Percentiles rank a stretch among this genome's conserved stretches.
Conservation (phyloP, 495 filamentous ascomycete species). For the Neurospora africana region DNA sequence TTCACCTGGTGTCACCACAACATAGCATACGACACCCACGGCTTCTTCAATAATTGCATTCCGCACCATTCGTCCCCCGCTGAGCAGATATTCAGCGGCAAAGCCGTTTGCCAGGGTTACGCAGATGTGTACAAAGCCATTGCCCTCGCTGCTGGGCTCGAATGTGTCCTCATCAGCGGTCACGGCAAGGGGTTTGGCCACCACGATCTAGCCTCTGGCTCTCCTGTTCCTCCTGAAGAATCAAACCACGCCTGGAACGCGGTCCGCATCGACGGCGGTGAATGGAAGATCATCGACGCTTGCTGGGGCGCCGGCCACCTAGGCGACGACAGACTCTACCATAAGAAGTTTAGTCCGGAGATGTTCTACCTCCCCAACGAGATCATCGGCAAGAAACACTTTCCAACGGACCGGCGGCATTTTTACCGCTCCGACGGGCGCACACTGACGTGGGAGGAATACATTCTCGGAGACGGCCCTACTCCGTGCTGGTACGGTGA, state of each 20-base stretch:
- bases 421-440: constrained; percentile 53
- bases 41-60: constrained; percentile 63
- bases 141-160: constrained; percentile 62
- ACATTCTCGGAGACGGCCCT: constrained; percentile 48
- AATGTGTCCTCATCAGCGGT: constrained; percentile 58
- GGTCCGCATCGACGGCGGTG: constrained; percentile 69
- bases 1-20: constrained; percentile 97
- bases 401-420: constrained; percentile 52
- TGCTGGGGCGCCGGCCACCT: constrained; percentile 86
- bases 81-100: constrained; percentile 56
- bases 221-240: constrained; percentile 45
- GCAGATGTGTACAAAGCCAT: constrained; percentile 70
- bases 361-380: constrained; percentile 76
- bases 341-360: constrained; percentile 53
- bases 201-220: constrained; percentile 38
- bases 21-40: constrained; percentile 66
- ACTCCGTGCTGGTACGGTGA: constrained; percentile 41
- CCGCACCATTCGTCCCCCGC: constrained; percentile 47
- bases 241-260: constrained; percentile 83
- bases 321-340: constrained; percentile 42
- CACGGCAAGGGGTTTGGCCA: constrained; percentile 85
- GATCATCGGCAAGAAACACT: constrained; percentile 71
- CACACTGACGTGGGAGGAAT: constrained; percentile 63
- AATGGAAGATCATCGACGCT: constrained; percentile 85
- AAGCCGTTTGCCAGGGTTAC: constrained; percentile 88